Evolutionary conservation across 805 yeast genomes (phyloP), one percentile per base, ranked within the genome.

Genomic region (Allodekkera sacchari): DNA sequence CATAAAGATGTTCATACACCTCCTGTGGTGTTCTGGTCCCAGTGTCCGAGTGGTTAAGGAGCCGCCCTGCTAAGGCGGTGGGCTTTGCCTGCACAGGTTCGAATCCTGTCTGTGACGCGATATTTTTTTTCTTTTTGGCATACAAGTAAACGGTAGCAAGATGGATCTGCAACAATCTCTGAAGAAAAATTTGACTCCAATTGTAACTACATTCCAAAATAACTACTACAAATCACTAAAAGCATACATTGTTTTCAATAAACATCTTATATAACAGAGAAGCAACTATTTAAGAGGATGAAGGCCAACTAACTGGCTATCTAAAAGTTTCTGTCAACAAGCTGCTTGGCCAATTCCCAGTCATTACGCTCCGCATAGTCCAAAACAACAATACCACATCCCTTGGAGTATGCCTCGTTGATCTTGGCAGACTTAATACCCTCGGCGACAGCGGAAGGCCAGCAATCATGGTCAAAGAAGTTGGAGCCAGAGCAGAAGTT

Each of bases 71-170:
- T 71, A 68, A 77, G 85, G 84, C 83, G 74, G 76, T 78, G 83
- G 80, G 84, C 74, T 78, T 67, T 78, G 76, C 84, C 80, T 74
- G 77, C 95, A 94, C 94, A 84, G 94, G 95, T 84, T 84, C 95
- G 95, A 84, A 84, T 84, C 95, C 94, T 84, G 95, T 83, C 94
- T 81, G 94, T 84, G 83, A 82, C 95, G 95, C n/a, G n/a, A n/a
- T n/a, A n/a, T 46, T 54, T 58, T 63, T 64, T 71, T 70, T 57
- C 45, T 33, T 27, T 28, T 37, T 36, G 29, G n/a, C n/a, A n/a
- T n/a, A n/a, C n/a, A n/a, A n/a, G n/a, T n/a, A n/a, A n/a, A n/a
- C n/a, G n/a, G n/a, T n/a, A n/a, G n/a, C n/a, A n/a, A n/a, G n/a
- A n/a, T n/a, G n/a, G n/a, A n/a, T n/a, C n/a, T n/a, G n/a, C n/a